Evolutionary conservation across 2,329 filamentous ascomycete species (phyloP).

Genomic region (Cyclaneusma minus): DNA sequence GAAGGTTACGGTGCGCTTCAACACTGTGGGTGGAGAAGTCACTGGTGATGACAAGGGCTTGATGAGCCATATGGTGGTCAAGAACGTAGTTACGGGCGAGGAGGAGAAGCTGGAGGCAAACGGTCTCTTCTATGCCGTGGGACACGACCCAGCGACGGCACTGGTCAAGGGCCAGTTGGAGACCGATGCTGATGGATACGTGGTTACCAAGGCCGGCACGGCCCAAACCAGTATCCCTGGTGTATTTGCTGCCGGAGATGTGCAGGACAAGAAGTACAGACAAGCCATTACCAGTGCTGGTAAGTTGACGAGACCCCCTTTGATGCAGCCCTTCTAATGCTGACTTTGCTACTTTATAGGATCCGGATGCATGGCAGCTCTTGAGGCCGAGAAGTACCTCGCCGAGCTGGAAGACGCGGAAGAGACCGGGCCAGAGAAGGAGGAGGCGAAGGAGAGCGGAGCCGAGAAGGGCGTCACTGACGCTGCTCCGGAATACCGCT

Average conservation of each 20-base stretch:
- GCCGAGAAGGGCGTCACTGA: constrained; percentile 29
- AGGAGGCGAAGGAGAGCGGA: constrained; percentile 24
- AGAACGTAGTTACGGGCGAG: constrained; percentile 60
- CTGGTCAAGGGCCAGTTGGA: constrained; percentile 84
- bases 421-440: constrained; percentile 6
- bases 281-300: constrained; percentile 96
- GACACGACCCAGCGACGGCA: constrained; percentile 84
- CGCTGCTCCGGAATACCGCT: constrained; percentile 43
- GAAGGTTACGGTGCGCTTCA: constrained; percentile 84
- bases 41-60: constrained; percentile 72
- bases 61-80: constrained; percentile 78
- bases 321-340: constrained; percentile 3
- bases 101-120: constrained; percentile 78
- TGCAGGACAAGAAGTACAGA: constrained; percentile 96
- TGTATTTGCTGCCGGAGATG: constrained; percentile 92
- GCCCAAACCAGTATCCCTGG: constrained; percentile 78
- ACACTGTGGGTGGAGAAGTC: constrained; percentile 68
- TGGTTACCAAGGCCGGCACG: constrained; percentile 77
- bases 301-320: constrained; percentile 32
- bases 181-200: constrained; percentile 80
- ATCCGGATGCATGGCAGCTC: constrained; percentile 84
- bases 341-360: constrained; percentile 31
- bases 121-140: constrained; percentile 93
- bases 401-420: constrained; percentile 40
- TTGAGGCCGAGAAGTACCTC: constrained; percentile 91